These are phyloP conservation scores for Amanita brunnescens DNA, from an alignment of 768 basidiomycete genomes.

Conservation along the genomic window DNA sequence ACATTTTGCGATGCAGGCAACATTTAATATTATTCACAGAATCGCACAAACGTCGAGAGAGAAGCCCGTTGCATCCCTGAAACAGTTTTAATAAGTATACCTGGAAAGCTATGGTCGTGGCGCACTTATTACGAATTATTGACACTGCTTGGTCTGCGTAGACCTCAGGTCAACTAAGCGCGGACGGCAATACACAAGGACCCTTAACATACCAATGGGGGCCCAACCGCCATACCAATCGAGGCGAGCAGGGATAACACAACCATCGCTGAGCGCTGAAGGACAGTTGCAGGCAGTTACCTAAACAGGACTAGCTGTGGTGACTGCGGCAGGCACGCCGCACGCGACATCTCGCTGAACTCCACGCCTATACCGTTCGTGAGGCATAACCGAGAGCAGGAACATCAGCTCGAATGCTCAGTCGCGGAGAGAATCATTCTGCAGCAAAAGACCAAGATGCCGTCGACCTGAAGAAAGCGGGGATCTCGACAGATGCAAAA, in stretches of 20 bases:
- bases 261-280: neutral
- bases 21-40: constrained; percentile 38
- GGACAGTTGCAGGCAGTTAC: neutral
- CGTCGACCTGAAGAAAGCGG: constrained; percentile 27
- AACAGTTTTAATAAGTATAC: constrained; percentile 4
- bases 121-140: constrained; percentile 70
- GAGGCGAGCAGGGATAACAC: constrained; percentile 70
- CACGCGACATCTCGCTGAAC: neutral
- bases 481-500: constrained; percentile 19
- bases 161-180: constrained; percentile 32
- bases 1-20: neutral
- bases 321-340: too few relatives aligned
- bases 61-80: constrained; percentile 77
- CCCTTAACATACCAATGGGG: constrained; percentile 46
- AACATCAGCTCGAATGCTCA: constrained; percentile 7
- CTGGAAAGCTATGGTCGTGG: constrained; percentile 6
- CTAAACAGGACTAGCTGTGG: neutral
- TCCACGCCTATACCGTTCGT: neutral
- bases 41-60: constrained; percentile 84
- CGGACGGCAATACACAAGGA: neutral
- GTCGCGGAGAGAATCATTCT: constrained; percentile 12
- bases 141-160: constrained; percentile 78
- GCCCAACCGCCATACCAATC: constrained; percentile 77
- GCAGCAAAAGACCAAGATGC: constrained; percentile 18
- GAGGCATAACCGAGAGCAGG: neutral